These are phyloP conservation scores for Adansonia digitata DNA, from an alignment of 345 rosid genomes.

Conservation along the genomic window DNA sequence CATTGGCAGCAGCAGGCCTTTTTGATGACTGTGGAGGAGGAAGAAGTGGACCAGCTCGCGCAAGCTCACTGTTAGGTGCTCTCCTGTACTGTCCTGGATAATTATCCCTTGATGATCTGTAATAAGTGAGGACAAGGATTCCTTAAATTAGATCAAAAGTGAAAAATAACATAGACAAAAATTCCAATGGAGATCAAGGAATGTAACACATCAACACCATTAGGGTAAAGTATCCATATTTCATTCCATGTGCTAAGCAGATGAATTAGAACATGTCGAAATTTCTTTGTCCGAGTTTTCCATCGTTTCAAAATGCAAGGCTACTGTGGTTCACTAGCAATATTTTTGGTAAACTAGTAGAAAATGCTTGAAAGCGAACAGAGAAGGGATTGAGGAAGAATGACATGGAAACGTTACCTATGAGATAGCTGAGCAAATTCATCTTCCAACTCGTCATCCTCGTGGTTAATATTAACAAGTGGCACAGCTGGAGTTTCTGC, in stretches of 20 bases:
- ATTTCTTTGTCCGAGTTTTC: neutral
- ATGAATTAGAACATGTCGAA: neutral
- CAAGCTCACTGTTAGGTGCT: constrained; percentile 33
- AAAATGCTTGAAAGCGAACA: neutral
- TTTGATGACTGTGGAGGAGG: constrained; percentile 85
- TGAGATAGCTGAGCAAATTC: constrained; percentile 78
- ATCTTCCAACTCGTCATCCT: constrained; percentile 85
- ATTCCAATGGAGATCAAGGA: neutral
- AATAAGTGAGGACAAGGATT: neutral
- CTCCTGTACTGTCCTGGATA: constrained; percentile 42
- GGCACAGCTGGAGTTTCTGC: constrained; percentile 44
- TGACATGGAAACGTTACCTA: constrained; percentile 33
- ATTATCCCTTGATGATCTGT: constrained; percentile 65
- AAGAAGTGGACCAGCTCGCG: constrained; percentile 45
- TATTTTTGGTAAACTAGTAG: neutral
- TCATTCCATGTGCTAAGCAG: neutral
- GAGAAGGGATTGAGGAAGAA: neutral
- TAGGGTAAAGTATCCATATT: neutral
- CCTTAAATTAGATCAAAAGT: neutral
- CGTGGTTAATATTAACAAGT: constrained; percentile 52
- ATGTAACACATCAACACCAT: neutral
- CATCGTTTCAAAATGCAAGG: neutral
- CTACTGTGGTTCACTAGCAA: neutral
- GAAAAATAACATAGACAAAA: neutral
- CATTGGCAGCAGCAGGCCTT: constrained; percentile 50